Base-by-base conservation (phyloP, 345 rosid genomes). In the Nephelium lappaceum region DNA sequence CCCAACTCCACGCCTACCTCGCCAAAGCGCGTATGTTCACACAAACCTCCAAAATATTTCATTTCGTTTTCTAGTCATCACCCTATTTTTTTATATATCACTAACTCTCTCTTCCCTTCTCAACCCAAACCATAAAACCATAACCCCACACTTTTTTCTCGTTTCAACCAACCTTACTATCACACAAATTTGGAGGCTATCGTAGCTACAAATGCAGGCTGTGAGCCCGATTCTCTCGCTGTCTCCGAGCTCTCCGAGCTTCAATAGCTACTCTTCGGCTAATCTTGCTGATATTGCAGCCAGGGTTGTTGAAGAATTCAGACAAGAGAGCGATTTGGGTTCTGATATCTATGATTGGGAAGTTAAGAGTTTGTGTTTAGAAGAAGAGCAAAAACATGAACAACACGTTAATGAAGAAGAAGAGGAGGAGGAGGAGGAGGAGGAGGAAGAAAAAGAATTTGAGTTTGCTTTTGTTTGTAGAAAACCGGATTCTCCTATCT, bases 391-490 rank as follows among this genome's bases (percentile, higher is more conserved):
- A 23, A 15, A 67, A 15, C 66, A 24, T 18, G 23, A 15, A 25
- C 5, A 1, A 0, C 19, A 49, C 53, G 23, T 19, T 25, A 51
- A 55, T 0, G 73, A 67, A 7, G 78, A 65, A 11, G 60, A 38
- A 8, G 45, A 42, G 0, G 74, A 49, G 0, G 58, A 53, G 5
- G 67, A 49, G 2, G 19, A 43, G 0, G 79, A 43, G 0, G 80
- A 74, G 1, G 81, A 64, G 0, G 78, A 75, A 0, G 81, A 77
- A 0, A 83, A 75, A 1, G 87, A 87, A 7, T 85, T 81, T 21
- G 94, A 92, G 42, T 92, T 92, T 71, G 86, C 89, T 6, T 78
- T 89, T 68, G 82, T 79, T 12, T 81, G 88, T 1, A 84, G 73
- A 67, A 82, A 72, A 41, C 72, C 75, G 0, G 69, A 65, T 11